Evolutionary conservation across 345 rosid species (phyloP), one percentile per base, ranked within the genome.

Genomic region (Trapa incisa): DNA sequence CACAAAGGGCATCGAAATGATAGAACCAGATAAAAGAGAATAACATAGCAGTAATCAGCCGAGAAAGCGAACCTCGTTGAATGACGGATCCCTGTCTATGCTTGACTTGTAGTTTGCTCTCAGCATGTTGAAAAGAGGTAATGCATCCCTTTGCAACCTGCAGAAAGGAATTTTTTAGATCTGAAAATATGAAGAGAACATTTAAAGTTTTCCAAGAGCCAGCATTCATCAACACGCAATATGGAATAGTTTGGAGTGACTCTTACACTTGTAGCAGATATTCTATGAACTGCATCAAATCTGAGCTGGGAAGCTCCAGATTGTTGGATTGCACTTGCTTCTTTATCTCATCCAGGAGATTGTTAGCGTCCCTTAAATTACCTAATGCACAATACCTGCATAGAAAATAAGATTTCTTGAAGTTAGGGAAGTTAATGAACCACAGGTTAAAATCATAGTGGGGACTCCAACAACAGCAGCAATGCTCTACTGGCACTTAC

Each of bases 131-230:
- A 94, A 94, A 69, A 94, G 93, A 13, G 96, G 97, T 67, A 87
- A 77, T 32, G 99, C 95, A 76, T 89, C 97, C 81, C 93, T 89
- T 83, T 84, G 79, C 84, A 95, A 68, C 79, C 97, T 95, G 88
- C 75, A 72, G 37, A 3, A 7, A 6, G 47, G 61, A 42, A 5
- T 65, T 35, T 74, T 48, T 38, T 9, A 64, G 22, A 42, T 50
- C 15, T 67, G 29, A 22, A 22, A 22, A 22, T 22, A 22, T 22
- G 29, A 22, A 22, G 29, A 22, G 29, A 22, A 22, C 29, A 22
- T 22, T 22, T 22, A 22, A 22, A 22, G 29, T 22, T 22, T 22
- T 22, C 29, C 29, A 22, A 22, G 29, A 22, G 29, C 29, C 29
- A 41, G 7, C 3, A 64, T 45, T 36, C 65, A 54, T 14, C 52